These are phyloP conservation scores for Kuraishia ogatae DNA, from an alignment of 805 yeast species.

Conservation along the genomic window DNA sequence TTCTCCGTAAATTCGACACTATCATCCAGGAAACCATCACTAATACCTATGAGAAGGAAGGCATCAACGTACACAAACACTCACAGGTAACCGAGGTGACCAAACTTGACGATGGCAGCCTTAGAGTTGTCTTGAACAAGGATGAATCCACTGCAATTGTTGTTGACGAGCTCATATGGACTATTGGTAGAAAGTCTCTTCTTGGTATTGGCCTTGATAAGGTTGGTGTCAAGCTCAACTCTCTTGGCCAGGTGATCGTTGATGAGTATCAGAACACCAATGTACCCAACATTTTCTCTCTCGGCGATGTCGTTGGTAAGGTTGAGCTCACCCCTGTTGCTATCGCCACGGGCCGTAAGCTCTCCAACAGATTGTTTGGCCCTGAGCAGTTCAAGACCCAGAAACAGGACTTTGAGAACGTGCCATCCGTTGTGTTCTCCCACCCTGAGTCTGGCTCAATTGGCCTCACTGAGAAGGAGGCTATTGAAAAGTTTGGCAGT, in stretches of 20 bases:
- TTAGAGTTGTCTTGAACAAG: slow-evolving; percentile 37
- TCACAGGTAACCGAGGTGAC: slow-evolving; percentile 42
- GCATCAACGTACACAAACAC: slow-evolving; percentile 71
- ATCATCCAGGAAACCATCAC: slow-evolving; percentile 74
- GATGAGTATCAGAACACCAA: slow-evolving; percentile 86
- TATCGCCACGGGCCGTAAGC: slow-evolving; percentile 94
- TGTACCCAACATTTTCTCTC: slow-evolving; percentile 62
- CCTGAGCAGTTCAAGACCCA: slow-evolving; percentile 58
- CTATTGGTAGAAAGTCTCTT: slow-evolving; percentile 82
- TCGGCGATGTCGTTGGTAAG: slow-evolving; percentile 92
- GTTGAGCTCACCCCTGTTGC: slow-evolving; percentile 97
- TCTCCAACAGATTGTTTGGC: slow-evolving; percentile 88
- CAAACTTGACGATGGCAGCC: slow-evolving; percentile 37
- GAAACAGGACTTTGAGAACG: slow-evolving; percentile 77
- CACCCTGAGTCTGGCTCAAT: slow-evolving; percentile 97
- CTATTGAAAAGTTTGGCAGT: slow-evolving; percentile 69
- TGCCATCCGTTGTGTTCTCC: slow-evolving; percentile 95
- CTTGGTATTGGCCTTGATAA: slow-evolving; percentile 68
- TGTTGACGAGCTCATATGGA: slow-evolving; percentile 87
- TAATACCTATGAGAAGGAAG: slow-evolving; percentile 70
- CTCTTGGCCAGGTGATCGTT: slow-evolving; percentile 55
- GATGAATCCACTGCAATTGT: slow-evolving; percentile 29
- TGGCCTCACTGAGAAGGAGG: slow-evolving; percentile 78
- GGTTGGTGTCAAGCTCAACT: slow-evolving; percentile 60
- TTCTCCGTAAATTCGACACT: slow-evolving; percentile 81